Evolutionary conservation across 2,329 filamentous ascomycete species (phyloP).

Genomic region (Monosporascus ibericus): DNA sequence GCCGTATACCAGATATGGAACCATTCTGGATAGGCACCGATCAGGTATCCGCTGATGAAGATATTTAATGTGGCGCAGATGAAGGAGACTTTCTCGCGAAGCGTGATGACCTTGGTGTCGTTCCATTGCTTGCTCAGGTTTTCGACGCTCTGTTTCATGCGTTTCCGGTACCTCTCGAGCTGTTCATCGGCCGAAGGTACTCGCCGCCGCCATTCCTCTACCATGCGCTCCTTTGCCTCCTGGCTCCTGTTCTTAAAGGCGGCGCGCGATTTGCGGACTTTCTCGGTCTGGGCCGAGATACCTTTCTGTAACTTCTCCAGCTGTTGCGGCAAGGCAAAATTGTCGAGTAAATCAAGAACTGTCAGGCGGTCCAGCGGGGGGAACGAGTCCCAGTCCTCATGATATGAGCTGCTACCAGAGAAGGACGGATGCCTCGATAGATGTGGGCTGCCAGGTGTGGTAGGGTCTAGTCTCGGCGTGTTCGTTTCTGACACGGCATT

Average conservation of each 20-base stretch:
- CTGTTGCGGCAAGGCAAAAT: slow-evolving; percentile 82
- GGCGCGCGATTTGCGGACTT: slow-evolving; percentile 76
- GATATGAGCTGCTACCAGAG: slow-evolving; percentile 77
- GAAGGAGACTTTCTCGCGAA: slow-evolving; percentile 91
- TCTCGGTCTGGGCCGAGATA: slow-evolving; percentile 75
- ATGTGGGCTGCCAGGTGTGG: slow-evolving; percentile 42
- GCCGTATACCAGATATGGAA: slow-evolving; percentile 91
- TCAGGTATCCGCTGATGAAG: slow-evolving; percentile 90
- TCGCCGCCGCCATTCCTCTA: slow-evolving; percentile 86
- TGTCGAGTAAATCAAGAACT: slow-evolving; percentile 90
- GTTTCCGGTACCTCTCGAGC: slow-evolving; percentile 80
- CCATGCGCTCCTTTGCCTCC: slow-evolving; percentile 79
- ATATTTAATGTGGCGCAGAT: slow-evolving; percentile 96
- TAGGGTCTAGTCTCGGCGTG: slow-evolving; percentile 45
- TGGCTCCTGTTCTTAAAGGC: slow-evolving; percentile 70
- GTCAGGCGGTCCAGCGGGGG: slow-evolving; percentile 85
- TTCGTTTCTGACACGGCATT: slow-evolving; percentile 32
- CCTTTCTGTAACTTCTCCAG: slow-evolving; percentile 85
- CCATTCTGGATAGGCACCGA: slow-evolving; percentile 76
- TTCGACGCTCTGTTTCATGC: slow-evolving; percentile 85
- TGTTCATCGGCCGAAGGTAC: slow-evolving; percentile 87
- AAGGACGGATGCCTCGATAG: slow-evolving; percentile 76
- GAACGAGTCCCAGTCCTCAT: slow-evolving; percentile 81
- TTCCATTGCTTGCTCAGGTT: slow-evolving; percentile 81
- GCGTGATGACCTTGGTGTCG: slow-evolving; percentile 79